These are phyloP conservation scores for Zygosaccharomyces pseudorouxii DNA, from an alignment of 805 yeast genomes.

Conservation along the genomic window DNA sequence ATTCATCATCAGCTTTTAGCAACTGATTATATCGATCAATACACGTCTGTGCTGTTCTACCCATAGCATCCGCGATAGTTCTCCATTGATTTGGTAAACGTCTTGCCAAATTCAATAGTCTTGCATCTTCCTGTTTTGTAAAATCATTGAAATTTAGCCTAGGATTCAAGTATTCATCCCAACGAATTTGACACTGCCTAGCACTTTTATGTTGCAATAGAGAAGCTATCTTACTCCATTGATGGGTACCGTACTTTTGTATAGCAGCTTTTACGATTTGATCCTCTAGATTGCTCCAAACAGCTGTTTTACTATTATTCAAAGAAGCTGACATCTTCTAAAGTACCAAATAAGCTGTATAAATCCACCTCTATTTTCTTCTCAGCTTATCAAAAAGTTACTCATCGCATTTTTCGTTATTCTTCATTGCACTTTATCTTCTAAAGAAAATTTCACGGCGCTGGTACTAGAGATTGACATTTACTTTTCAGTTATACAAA, in stretches of 20 bases:
- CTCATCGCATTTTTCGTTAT: not conserved
- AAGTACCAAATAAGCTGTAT: not conserved
- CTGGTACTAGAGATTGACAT: not conserved
- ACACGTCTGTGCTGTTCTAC: conserved; percentile 83
- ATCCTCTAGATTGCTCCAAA: conserved; percentile 83
- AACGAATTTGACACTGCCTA: conserved; percentile 85
- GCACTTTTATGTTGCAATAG: conserved; percentile 81
- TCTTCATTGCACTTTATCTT: not conserved
- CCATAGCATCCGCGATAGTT: conserved; percentile 73
- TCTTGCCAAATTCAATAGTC: conserved; percentile 59
- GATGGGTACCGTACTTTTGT: conserved; percentile 87
- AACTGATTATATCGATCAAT: conserved; percentile 77
- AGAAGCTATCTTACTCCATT: conserved; percentile 92
- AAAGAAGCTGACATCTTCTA: conserved; percentile 44
- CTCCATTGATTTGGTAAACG: conserved; percentile 92
- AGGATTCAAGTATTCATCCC: conserved; percentile 88
- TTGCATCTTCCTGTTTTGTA: conserved; percentile 72
- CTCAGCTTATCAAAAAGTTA: not conserved
- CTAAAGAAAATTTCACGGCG: not conserved
- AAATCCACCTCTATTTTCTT: not conserved
- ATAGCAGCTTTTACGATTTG: conserved; percentile 88
- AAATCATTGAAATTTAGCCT: conserved; percentile 58
- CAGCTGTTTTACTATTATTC: conserved; percentile 78
- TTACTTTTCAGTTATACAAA: not conserved
- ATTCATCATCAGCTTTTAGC: conserved; percentile 38